Evolutionary conservation across 2,329 filamentous ascomycete genomes (phyloP), one percentile per base, ranked within the genome.

Genomic region (Aureobasidium sp.): DNA sequence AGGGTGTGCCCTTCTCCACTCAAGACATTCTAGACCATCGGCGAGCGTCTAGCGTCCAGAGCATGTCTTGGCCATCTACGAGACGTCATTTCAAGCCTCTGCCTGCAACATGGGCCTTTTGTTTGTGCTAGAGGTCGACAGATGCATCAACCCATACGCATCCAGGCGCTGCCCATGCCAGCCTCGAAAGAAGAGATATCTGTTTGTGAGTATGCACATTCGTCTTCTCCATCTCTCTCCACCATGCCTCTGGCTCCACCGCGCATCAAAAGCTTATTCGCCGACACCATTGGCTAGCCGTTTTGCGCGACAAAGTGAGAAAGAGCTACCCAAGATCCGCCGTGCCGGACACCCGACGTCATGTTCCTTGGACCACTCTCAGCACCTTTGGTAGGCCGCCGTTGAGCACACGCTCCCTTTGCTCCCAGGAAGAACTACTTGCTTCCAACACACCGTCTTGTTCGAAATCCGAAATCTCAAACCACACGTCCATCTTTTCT

Each of bases 1-100:
- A 61, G 44, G n/a, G 57, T 60, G 57, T 51, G 57, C 36, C 42
- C 29, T 61, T 61, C 57, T 61, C 57, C 57, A 61, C 57, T 49
- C 55, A 11, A 25, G 31, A 41, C 22, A 49, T 49, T 59, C 56
- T 59, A 59, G 56, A 59, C 44, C 56, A 0, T 12, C 27, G 55
- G 20, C 55, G 55, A 47, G 29, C 39, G 55, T 37, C 55, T 58
- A 58, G 55, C 55, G 55, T 41, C 56, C 34, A 49, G 14, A 15
- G 31, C 44, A 3, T 20, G 25, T 49, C 56, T 49, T 59, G 42
- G 56, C 44, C 20, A 27, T 29, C 8, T 11, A 17, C n/a, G n/a
- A 14, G 34, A 58, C 42, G 55, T 58, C 55, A 58, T 49, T 34
- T n/a, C 29, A 5, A 31, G 20, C 36, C 31, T 58, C 55, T 58